A percentile compares a stretch with the other conserved stretches of the same genome.
Conservation (phyloP, 176 grass and related monocot species). For the Carex myosuroides region DNA sequence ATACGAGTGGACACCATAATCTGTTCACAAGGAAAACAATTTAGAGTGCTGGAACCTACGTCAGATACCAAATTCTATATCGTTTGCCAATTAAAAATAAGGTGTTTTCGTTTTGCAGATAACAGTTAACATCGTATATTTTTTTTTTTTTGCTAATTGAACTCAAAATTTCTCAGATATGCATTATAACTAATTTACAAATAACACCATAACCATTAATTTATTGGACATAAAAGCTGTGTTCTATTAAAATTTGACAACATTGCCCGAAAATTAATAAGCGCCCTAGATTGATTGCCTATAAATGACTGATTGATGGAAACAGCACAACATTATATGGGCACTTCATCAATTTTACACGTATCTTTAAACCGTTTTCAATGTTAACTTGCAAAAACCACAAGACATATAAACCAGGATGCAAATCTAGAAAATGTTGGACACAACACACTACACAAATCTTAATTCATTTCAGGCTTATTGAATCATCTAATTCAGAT, state of each 20-base stretch:
- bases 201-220: background rate
- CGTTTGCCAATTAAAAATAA: background rate
- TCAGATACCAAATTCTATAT: background rate
- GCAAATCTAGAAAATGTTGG: background rate
- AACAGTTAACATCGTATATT: background rate
- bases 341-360: background rate
- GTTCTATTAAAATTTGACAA: background rate
- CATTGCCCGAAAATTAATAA: background rate
- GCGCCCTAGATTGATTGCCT: background rate
- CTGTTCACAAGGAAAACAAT: slow-evolving; percentile 31
- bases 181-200: background rate
- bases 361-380: background rate
- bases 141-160: background rate
- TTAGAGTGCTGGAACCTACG: background rate
- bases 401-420: background rate
- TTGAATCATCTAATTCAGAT: background rate
- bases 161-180: background rate
- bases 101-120: background rate
- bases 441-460: background rate
- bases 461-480: background rate
- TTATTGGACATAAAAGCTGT: background rate
- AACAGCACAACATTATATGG: background rate
- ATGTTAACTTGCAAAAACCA: background rate
- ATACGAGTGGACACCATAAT: slow-evolving; percentile 86
- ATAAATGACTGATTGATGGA: background rate